Evolutionary conservation across 805 yeast genomes (phyloP), one percentile per base, ranked within the genome.

Genomic region (Candida wancherniae): DNA sequence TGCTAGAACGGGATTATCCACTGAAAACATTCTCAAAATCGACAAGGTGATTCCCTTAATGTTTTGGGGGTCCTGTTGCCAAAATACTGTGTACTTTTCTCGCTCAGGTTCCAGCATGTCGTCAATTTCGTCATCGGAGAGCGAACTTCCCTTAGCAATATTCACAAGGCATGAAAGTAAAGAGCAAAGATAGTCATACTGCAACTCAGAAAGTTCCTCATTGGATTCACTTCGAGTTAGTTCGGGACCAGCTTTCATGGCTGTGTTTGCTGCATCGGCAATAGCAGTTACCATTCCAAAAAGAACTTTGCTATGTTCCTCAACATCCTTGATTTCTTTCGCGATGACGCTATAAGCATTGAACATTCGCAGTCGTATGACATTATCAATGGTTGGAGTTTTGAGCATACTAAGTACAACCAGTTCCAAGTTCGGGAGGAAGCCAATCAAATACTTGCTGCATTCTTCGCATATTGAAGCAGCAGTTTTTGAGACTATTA

Each of bases 61-160:
- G 2, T 48, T 42, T 17, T 61, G 43, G 2, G 75, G 72, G 48
- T 79, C 83, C 9, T 47, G 37, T 0, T 35, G 24, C 82, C 84
- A 77, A 45, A 62, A 75, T 13, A 47, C 45, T 27, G 50, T 42
- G 12, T 36, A 34, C 2, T 37, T 37, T 4, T 31, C 23, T 15
- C 54, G 56, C 14, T 50, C 37, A 29, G 68, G 66, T 10, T 55
- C 61, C 6, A 40, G 45, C 15, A 59, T 58, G 24, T 55, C 58
- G 14, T 64, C 70, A 24, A 62, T 68, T 2, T 62, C 58, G 15
- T 62, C 69, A 16, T 78, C 85, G 0, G 84, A 79, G 2, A 71
- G 54, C 29, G 74, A 73, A 47, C 81, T 54, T 0, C 87, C 85
- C 34, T 77, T 80, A 0, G 86, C 92, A 3, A 85, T 60, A 31